Conservation (phyloP, 768 basidiomycete species). For the Lanmaoa rubissima region DNA sequence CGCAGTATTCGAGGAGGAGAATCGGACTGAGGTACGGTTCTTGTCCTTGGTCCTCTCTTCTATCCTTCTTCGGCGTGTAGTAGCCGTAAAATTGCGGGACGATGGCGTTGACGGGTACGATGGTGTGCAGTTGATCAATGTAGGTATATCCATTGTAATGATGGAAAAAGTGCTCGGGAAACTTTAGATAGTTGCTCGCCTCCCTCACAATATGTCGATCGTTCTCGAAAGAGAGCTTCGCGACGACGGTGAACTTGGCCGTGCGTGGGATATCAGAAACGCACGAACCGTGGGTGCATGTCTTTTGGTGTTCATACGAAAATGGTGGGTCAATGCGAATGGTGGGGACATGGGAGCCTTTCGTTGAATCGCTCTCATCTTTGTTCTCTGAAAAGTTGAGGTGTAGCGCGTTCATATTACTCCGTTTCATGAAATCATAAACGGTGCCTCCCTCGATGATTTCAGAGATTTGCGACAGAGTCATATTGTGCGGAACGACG, state of each 20-base stretch:
- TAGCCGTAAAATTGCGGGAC: constrained; percentile 68
- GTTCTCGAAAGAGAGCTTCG: constrained; percentile 41
- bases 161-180: constrained; percentile 29
- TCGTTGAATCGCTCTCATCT: not conserved
- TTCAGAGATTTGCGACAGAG: not conserved
- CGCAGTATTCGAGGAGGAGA: constrained; percentile 49
- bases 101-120: constrained; percentile 48
- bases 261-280: constrained; percentile 22
- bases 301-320: constrained; percentile 8
- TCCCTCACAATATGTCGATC: constrained; percentile 38
- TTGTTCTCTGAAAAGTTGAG: not conserved
- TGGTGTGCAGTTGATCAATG: constrained; percentile 32
- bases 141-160: constrained; percentile 28
- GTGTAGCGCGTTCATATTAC: accelerated
- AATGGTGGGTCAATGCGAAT: constrained; percentile 18
- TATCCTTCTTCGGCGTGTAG: constrained; percentile 36
- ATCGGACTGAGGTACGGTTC: constrained; percentile 37
- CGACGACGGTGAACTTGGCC: constrained; percentile 40
- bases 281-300: constrained; percentile 2
- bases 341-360: not conserved
- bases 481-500: not conserved
- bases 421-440: constrained; percentile 4
- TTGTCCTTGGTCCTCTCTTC: accelerated
- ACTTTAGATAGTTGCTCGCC: constrained; percentile 27
- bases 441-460: not conserved